Evolutionary conservation across 164 flowering plant genomes (phyloP).

Genomic region (Litsea cubeba): DNA sequence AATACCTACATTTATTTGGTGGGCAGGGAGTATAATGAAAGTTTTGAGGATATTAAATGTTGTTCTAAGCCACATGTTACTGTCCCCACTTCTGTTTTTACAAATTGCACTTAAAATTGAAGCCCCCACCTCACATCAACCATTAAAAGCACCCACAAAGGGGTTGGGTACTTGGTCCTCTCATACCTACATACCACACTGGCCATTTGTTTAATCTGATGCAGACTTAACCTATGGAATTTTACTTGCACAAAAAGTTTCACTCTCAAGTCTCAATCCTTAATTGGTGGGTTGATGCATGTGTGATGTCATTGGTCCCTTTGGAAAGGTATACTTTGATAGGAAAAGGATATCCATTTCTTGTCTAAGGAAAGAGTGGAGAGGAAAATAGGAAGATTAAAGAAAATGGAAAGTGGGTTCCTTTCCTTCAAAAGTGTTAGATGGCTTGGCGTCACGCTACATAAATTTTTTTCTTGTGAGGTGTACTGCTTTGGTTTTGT

Average conservation of each 20-base stretch:
- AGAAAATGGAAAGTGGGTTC: background rate
- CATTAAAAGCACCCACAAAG: background rate
- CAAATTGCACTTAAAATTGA: background rate
- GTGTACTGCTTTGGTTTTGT: constrained; percentile 1
- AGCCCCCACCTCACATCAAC: background rate
- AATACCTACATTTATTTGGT: background rate
- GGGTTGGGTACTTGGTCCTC: background rate
- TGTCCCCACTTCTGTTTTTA: background rate
- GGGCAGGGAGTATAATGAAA: background rate
- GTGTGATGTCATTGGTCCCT: constrained; percentile 2
- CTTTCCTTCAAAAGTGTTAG: constrained; percentile 9
- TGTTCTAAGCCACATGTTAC: background rate
- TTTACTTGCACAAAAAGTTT: background rate
- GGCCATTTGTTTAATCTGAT: background rate
- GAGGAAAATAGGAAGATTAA: background rate
- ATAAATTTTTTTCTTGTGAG: background rate
- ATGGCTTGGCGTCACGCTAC: constrained; percentile 10
- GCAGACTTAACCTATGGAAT: background rate
- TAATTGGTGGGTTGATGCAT: background rate
- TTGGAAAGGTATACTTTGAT: constrained; percentile 3
- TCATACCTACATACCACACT: background rate
- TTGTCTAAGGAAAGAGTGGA: background rate
- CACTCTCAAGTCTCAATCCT: background rate
- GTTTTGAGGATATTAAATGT: background rate
- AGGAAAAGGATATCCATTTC: constrained; percentile 4